Evolutionary conservation across 2,329 filamentous ascomycete genomes (phyloP), one percentile per base, ranked within the genome.

Genomic region (Thielaviopsis populi): DNA sequence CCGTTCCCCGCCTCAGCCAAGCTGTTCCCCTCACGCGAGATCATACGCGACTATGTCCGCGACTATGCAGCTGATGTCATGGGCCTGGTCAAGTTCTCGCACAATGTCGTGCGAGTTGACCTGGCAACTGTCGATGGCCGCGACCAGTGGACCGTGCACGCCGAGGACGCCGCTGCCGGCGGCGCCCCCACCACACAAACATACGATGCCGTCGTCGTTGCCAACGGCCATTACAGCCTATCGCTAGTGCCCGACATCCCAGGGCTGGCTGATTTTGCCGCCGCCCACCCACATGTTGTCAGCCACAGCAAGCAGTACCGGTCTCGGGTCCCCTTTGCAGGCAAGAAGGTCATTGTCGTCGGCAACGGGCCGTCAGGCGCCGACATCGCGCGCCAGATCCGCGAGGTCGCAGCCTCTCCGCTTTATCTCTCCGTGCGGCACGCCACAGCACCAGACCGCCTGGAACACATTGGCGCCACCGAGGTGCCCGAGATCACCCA

Each of bases 341-440:
- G 76, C 62, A 87, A 88, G 72, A 95, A 89, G 73, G 88, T 94
- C 11, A 73, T 96, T 4, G 80, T 96, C 0, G 84, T 96, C 0
- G 92, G 92, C 10, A 94, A 89, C 69, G 87, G 87, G 0, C 87
- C 91, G 0, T 95, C 89, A 0, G 92, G 90, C 0, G 75, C 90
- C 17, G 92, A 97, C 70, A 89, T 97, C 69, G 86, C 86, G 17
- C 75, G 79, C 1, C 92, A 96, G 71, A 87, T 96, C 69, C 81
- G 79, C 60, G 71, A 75, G 5, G 78, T 84, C 42, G 84, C 83
- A 70, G 74, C 76, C 67, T 74, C 74, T 1, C 85, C 83, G 11
- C 74, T 94, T 1, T 74, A 92, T n/a, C 73, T 85, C 67, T 89
- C 77, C 75, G 87, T 75, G 69, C 82, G 73, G 72, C 80, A 75